phyloP scores from a whole-genome alignment of 768 basidiomycete genomes.

The Boletus rubroflammeus region DNA sequence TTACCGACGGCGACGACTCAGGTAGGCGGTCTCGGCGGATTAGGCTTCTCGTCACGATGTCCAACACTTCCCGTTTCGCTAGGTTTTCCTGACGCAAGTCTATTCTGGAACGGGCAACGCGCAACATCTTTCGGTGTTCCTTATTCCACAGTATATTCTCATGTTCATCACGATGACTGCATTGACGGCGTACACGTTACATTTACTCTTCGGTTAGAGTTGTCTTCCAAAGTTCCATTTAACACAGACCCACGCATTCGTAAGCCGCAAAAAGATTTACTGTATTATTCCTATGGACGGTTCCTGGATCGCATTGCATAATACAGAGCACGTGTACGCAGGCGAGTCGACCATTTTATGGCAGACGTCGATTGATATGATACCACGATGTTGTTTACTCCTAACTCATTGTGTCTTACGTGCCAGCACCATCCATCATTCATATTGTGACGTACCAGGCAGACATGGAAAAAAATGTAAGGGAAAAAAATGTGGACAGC shows the following conservation, averaged over 20 bases:
- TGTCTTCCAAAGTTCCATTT: not conserved
- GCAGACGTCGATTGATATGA: not conserved
- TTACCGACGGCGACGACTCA: constrained; percentile 60
- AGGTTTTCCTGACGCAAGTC: constrained; percentile 64
- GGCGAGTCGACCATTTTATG: too few species aligned
- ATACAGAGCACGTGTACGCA: not conserved
- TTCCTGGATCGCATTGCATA: not conserved
- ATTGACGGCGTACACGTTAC: constrained; percentile 36
- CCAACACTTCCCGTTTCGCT: not conserved
- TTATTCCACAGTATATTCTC: constrained; percentile 54
- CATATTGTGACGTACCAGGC: not conserved
- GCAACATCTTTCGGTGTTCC: constrained; percentile 57
- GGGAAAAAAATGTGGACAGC: too few species aligned
- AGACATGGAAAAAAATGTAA: not conserved
- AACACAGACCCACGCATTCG: not conserved
- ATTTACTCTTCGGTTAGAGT: constrained; percentile 33
- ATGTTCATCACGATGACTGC: constrained; percentile 38
- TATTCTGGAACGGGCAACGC: constrained; percentile 64
- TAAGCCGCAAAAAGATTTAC: not conserved
- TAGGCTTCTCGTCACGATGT: not conserved
- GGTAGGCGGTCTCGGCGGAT: constrained; percentile 28
- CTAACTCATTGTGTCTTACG: not conserved
- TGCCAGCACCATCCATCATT: not conserved
- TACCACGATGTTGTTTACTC: not conserved
- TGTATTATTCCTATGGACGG: not conserved